phyloP scores from a whole-genome alignment of 805 yeast species.

The Hanseniaspora jakobsenii region DNA sequence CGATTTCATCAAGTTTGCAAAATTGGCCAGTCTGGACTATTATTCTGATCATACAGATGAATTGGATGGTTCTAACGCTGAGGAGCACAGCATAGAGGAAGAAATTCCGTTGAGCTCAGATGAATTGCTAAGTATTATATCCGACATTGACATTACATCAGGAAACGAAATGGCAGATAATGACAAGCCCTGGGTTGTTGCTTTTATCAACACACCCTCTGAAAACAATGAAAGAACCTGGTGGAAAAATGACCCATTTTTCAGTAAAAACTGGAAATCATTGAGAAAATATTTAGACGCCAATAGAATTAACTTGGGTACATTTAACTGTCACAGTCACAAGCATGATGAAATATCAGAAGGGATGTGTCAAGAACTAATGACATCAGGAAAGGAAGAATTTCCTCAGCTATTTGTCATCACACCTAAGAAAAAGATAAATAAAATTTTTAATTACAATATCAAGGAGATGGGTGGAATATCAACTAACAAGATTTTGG shows the following conservation, averaged over 20 bases:
- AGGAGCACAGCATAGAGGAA: neutral
- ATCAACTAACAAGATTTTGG: conserved; percentile 24
- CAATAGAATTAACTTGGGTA: conserved; percentile 35
- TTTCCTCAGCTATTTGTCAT: conserved; percentile 39
- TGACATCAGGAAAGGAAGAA: conserved; percentile 29
- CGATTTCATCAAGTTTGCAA: conserved; percentile 41
- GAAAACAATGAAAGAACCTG: neutral
- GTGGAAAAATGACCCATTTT: conserved; percentile 16
- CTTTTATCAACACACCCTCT: neutral
- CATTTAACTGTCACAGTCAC: conserved; percentile 41
- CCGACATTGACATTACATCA: conserved; percentile 32
- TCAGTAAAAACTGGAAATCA: conserved; percentile 46
- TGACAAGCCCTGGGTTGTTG: conserved; percentile 32
- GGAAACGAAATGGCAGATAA: conserved; percentile 6
- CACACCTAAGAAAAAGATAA: conserved; percentile 35
- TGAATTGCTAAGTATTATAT: conserved; percentile 37
- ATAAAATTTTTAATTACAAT: conserved; percentile 22
- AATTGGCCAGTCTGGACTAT: conserved; percentile 36
- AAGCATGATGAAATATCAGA: conserved; percentile 24
- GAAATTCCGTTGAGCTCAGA: conserved; percentile 28
- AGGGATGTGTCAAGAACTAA: conserved; percentile 42
- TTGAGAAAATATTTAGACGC: conserved; percentile 38
- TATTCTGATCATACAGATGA: conserved; percentile 24
- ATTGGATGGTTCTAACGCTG: neutral
- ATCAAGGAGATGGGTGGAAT: conserved; percentile 22